phyloP scores from a whole-genome alignment of 2,329 filamentous ascomycete species.

The Dactylellina drechsleri region DNA sequence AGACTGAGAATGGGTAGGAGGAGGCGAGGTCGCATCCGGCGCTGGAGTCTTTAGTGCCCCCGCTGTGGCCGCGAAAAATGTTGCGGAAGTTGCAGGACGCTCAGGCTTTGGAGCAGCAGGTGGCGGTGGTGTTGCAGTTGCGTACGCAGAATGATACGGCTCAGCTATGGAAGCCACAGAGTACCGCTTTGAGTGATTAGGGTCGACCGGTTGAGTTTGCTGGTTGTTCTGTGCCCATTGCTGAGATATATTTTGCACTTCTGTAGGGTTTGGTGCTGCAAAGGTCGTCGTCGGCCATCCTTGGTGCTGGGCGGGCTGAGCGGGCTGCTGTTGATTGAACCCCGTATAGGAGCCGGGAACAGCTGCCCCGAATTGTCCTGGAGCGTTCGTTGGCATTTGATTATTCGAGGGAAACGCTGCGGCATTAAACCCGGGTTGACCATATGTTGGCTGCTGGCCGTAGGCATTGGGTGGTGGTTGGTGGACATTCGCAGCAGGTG shows the following conservation, averaged over 20 bases:
- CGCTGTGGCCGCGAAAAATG: constrained; percentile 53
- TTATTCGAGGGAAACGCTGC: constrained; percentile 26
- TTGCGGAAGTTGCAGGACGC: constrained; percentile 51
- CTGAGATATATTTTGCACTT: constrained; percentile 48
- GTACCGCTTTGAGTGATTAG: constrained; percentile 38
- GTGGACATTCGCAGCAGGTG: constrained; percentile 41
- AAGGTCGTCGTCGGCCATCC: constrained; percentile 32
- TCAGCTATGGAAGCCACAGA: constrained; percentile 44
- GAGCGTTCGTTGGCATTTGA: constrained; percentile 19
- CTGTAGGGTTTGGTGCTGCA: constrained; percentile 22
- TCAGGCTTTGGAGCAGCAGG: constrained; percentile 52
- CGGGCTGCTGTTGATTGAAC: constrained; percentile 29
- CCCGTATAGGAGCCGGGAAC: constrained; percentile 36
- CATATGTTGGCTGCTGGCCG: constrained; percentile 39
- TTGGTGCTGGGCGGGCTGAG: constrained; percentile 43
- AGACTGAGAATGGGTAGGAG: constrained; percentile 36
- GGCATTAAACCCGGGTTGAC: constrained; percentile 30
- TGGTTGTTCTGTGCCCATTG: constrained; percentile 53
- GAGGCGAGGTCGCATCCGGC: constrained; percentile 33
- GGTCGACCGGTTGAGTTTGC: constrained; percentile 35
- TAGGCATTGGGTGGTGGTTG: constrained; percentile 36
- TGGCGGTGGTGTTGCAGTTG: constrained; percentile 48
- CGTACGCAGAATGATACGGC: constrained; percentile 53
- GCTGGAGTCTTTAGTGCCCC: constrained; percentile 49
- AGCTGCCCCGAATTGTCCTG: constrained; percentile 22